Percentiles rank a stretch among this genome's conserved stretches.
Evolutionary conservation across 2,329 filamentous ascomycete species (phyloP).

Genomic region (Madurella fahalii): DNA sequence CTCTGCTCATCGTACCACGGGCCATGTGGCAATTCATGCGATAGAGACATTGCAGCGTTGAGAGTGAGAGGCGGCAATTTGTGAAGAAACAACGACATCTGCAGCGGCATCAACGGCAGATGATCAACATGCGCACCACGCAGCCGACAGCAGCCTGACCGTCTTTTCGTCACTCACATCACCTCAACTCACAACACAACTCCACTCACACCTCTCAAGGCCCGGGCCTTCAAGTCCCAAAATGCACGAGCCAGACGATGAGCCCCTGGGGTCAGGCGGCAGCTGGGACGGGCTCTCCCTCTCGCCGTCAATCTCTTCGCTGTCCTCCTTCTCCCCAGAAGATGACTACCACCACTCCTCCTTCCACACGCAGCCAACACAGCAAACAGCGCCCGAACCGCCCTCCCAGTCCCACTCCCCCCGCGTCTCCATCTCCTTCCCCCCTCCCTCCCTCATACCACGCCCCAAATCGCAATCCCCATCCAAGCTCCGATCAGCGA

Average conservation of each 20-base stretch:
- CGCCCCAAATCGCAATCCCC: neutral
- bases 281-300: constrained; percentile 9
- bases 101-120: neutral
- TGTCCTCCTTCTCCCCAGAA: constrained; percentile 15
- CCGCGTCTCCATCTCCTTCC: neutral
- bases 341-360: constrained; percentile 5
- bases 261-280: constrained; percentile 4
- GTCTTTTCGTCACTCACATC: neutral
- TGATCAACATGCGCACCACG: neutral
- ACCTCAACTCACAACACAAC: neutral
- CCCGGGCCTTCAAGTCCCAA: neutral
- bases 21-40: neutral
- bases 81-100: neutral
- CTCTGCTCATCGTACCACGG: neutral
- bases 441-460: neutral
- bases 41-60: neutral
- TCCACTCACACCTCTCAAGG: neutral
- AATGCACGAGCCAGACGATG: constrained; percentile 14
- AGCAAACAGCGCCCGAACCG: neutral
- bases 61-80: neutral
- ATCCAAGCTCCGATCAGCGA: neutral
- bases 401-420: neutral
- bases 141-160: neutral
- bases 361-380: neutral
- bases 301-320: constrained; percentile 14